Evolutionary conservation across 2,329 filamentous ascomycete genomes (phyloP), one percentile per base, ranked within the genome.

Genomic region (Aspergillus aculeatus): DNA sequence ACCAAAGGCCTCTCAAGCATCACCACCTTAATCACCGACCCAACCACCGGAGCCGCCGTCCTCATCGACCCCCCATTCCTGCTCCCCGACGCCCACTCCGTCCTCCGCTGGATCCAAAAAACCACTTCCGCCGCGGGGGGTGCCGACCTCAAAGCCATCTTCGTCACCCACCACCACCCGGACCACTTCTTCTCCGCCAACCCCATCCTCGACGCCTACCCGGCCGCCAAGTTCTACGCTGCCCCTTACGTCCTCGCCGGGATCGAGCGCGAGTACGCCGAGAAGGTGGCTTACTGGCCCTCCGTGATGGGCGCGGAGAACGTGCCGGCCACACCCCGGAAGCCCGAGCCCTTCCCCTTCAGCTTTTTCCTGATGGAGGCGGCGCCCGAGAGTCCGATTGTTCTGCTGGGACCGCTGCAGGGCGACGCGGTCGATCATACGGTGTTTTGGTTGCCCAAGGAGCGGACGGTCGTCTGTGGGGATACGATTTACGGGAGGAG

Each of bases 131-230:
- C 65, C 3, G 26, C 26, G 7, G 66, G 23, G 4, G 23, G 23
- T 23, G 23, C 69, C 1, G 38, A 44, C 53, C 54, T 74, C 6
- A 67, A 66, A 49, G 73, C 69, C 4, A 62, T 75, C 38, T 75
- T 74, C 56, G 64, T 72, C 21, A 74, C 73, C 6, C 72, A 74
- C 59, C 73, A 75, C 54, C 73, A 73, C 55, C 71, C 72, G 5
- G 71, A 74, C 59, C 71, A 75, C 62, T 74, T 71, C 59, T 72
- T 72, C 62, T 64, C 68, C 5, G 67, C 68, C 24, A 72, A 73
- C 41, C 66, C 69, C 0, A 71, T 74, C 52, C 67, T 74, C 2
- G 69, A 69, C 11, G 66, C 69, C 4, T 73, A 65, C 44, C 66
- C 69, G 0, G 32, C 31, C 6, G 67, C 68, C 23, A 62, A 57